Conservation (phyloP, 352 stramenopile species). For the Phytophthora europaea region DNA sequence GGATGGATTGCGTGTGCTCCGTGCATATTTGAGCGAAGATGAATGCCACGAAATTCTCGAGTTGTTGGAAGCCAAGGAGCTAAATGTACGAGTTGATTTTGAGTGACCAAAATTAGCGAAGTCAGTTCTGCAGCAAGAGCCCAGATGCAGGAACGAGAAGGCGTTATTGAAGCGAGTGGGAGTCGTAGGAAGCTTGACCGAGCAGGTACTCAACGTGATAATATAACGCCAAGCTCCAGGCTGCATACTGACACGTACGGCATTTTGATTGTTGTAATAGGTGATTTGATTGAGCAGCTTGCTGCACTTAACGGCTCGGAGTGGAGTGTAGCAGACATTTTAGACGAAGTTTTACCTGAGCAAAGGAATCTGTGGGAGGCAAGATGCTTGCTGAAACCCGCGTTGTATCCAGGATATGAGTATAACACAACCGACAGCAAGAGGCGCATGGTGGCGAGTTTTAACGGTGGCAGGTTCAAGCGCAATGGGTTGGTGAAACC, state of each 20-base stretch:
- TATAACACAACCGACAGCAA: background rate
- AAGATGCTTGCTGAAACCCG: constrained; percentile 20
- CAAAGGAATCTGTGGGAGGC: constrained; percentile 41
- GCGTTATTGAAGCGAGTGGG: background rate
- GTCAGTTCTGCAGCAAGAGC: no score
- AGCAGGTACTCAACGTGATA: constrained; percentile 3
- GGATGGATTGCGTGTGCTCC: constrained; percentile 68
- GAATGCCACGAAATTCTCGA: constrained; percentile 75
- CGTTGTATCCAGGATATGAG: background rate
- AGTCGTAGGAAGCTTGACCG: constrained; percentile 5
- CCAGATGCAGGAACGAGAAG: constrained; percentile 11
- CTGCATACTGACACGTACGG: background rate
- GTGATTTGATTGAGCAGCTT: constrained; percentile 31
- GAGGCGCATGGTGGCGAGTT: background rate
- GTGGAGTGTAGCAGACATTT: constrained; percentile 44
- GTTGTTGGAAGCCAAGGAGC: constrained; percentile 79
- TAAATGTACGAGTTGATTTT: constrained; percentile 69
- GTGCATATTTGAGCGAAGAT: constrained; percentile 66
- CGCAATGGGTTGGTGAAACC: constrained; percentile 4
- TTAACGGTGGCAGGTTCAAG: constrained; percentile 2
- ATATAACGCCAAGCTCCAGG: constrained; percentile 1
- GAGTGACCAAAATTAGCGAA: constrained; percentile 30
- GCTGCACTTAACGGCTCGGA: constrained; percentile 25
- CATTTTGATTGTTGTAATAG: constrained; percentile 9
- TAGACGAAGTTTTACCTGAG: constrained; percentile 46